Evolutionary conservation across 169 alveolate species (phyloP), one percentile per base, ranked within the genome.

Genomic region (Theileria sp.): DNA sequence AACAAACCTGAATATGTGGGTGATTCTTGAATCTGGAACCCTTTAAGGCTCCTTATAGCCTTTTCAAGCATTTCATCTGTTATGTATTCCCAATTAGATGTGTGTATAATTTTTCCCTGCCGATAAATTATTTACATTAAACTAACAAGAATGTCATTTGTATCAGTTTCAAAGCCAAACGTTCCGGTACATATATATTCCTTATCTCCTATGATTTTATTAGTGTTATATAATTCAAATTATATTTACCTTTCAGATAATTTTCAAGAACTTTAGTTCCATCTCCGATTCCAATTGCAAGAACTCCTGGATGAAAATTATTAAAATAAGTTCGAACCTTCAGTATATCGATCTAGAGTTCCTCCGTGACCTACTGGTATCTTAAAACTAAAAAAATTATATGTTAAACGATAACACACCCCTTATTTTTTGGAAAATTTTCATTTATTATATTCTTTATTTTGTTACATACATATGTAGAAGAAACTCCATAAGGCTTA

Each of bases 361-460:
- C 94, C 94, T 38, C 94, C 94, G 70, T 90, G 94, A n/a, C 94
- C 94, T 50, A 90, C 94, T 49, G 75, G 83, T 12, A 87, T 67
- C 19, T 86, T 80, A 6, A 86, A 79, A 0, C 79, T 80, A 36
- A 30, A 54, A n/a, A 8, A 44, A 28, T 21, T 4, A 30, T 5
- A 60, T 21, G 21, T 6, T n/a, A 5, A 17, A 50, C 17, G 4
- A 7, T 12, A 0, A 60, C 7, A 25, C 56, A 61, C 61, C 66
- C 13, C 10, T 38, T 25, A n/a, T 66, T 32, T n/a, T 61, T 60
- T n/a, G 54, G 13, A 64, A 64, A 28, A 13, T 73, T 81, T 0
- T 79, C 76, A 25, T 19, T 9, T 25, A 85, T 23, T 23, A 77
- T 78, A 21, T 44, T 30, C 51, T 85, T 85, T 7, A 85, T 81